phyloP scores from a whole-genome alignment of 2,329 filamentous ascomycete species.

The Aspergillus sp. region DNA sequence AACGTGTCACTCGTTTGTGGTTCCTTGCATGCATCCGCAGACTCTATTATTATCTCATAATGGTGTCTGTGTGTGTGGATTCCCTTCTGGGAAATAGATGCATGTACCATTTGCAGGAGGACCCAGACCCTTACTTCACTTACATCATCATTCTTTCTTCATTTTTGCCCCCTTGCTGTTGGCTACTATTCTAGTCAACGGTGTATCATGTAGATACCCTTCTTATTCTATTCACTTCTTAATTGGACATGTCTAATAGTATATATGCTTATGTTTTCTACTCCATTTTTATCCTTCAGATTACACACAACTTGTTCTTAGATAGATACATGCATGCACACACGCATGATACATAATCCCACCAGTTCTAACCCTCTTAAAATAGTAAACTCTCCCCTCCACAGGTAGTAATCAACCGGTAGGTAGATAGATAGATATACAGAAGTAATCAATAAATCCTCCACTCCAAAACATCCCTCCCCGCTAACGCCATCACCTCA shows the following conservation, averaged over 20 bases:
- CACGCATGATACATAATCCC: neutral
- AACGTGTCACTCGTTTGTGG: slow-evolving; percentile 11
- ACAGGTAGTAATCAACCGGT: no score
- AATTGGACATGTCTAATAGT: slow-evolving; percentile 17
- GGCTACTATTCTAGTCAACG: neutral
- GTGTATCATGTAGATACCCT: slow-evolving; percentile 17
- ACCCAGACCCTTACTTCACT: neutral
- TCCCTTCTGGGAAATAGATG: neutral
- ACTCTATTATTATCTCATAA: neutral
- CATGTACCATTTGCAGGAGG: neutral
- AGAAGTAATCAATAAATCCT: slow-evolving; percentile 3
- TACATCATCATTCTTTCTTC: neutral
- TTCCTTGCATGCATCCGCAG: neutral
- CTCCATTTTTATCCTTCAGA: neutral
- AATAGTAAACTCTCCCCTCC: no score
- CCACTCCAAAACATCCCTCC: slow-evolving; percentile 4
- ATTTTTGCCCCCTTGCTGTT: neutral
- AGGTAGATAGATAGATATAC: no score
- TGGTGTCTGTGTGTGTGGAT: neutral
- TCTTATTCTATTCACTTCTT: slow-evolving; percentile 4
- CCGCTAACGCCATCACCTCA: neutral
- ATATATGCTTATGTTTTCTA: neutral
- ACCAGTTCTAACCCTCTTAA: neutral
- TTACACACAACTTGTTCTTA: neutral
- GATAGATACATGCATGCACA: no score